Evolutionary conservation across 768 basidiomycete genomes (phyloP), one percentile per base, ranked within the genome.

Genomic region (Candolleomyces eurysporus): DNA sequence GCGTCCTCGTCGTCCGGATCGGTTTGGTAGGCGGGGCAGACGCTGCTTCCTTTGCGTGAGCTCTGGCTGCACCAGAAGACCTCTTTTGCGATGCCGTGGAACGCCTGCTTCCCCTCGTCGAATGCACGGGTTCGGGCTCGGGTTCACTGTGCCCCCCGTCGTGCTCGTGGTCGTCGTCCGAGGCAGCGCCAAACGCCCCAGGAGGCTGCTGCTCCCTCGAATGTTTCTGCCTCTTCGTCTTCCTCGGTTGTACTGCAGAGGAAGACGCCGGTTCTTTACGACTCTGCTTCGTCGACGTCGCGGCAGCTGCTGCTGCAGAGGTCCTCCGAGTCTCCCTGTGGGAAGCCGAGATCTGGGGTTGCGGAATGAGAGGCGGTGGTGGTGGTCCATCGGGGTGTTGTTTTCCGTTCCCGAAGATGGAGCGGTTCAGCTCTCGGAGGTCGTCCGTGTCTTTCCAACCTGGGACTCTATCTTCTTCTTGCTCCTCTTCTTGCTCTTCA

Each of bases 111-210:
- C 36, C 36, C 36, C 36, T 36, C 3, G 36, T 36, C 36, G 36
- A 7, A 36, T 36, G 36, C 8, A 36, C 36, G 6, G 67, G 68
- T 54, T 67, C 68, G 11, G 64, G 53, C 32, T 59, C 57, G 40
- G 16, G 11, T 54, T 48, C 22, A 36, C 36, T 36, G 11, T 36
- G 36, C 31, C 61, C 19, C 32, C 60, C 19, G 43, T 31, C 48
- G 54, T 59, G 11, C 43, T 48, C 26, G 57, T 60, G 19, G 57
- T 81, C 81, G 10, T 79, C 80, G 2, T 79, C 78, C 1, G 71
- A 17, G 13, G 45, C 8, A 46, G 16, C 69, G 63, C 36, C 36
- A 36, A 84, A 84, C 39, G 81, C 81, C 0, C 81, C 82, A 10
- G 82, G 83, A 5, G 75, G 77, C 42, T 72, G 71, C 50, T 70